Base-by-base conservation (phyloP, 2,329 filamentous ascomycete genomes). In the Cladosporium halotolerans region DNA sequence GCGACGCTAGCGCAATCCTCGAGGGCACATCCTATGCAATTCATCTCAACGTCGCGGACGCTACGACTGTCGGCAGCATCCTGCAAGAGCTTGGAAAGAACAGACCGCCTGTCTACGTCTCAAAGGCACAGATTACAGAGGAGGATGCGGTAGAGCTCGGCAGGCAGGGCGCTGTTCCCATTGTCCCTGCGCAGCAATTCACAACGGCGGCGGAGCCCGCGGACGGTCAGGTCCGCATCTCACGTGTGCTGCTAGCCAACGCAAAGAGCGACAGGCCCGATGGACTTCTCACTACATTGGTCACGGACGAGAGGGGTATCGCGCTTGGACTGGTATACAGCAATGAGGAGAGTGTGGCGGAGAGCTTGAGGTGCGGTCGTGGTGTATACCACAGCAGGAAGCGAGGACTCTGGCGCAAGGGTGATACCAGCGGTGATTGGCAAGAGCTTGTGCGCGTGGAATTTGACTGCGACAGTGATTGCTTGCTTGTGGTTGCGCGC, bases 351-450 rank as follows among this genome's bases (percentile, higher is more conserved):
- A 97, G 92, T 68, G 83, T 99, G 33, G 78, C 83, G 8, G 92
- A 95, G 73, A 92, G 92, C 36, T 69, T 99, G 56, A 82, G 82
- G 64, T 95, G 89, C 7, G 84, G 85, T 16, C 78, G 80, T 10
- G 91, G 93, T 32, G 92, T 97, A 36, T 99, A 99, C 70, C 90
- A 96, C 72, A 97, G 92, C 74, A 81, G 93, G 49, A 97, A 96
- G 76, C 82, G 93, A 42, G 93, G 93, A 0, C 73, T 99, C 28
- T 99, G 93, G 93, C 86, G 95, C 72, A 99, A 99, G 75, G 93
- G 93, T 5, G 88, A 91, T 49, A 93, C 87, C 8, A 97, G 92
- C 51, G 93, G 93, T 11, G 91, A 97, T 68, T 89, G 88, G 10
- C 93, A 99, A 70, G 85, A 96, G 69, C 78, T 99, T 47, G 77